Evolutionary conservation across 176 grass and related monocot genomes (phyloP), one percentile per base, ranked within the genome.

Genomic region (Juncus effusus): DNA sequence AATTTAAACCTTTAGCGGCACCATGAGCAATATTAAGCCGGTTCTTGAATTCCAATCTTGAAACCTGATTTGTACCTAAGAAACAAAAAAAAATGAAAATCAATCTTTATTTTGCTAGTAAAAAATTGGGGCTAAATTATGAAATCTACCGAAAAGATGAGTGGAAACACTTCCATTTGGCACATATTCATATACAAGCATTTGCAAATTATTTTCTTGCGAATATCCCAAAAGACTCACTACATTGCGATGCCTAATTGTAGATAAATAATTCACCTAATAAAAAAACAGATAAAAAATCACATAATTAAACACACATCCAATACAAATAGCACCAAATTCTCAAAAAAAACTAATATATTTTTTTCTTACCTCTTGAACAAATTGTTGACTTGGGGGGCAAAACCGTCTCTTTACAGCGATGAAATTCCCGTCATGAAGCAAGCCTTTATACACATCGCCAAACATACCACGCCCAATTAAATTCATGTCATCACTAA

Each of bases 131-230:
- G 69, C 10, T 19, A 67, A 16, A 57, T 82, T 49, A 38, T 41
- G 37, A 54, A 82, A 81, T 79, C 50, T 50, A 99, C 95, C 95
- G 78, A 89, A 85, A 75, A 99, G 82, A 83, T 93, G 83, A 64
- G 81, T 66, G 28, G 89, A 93, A 42, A 90, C 76, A 15, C 83
- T 99, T 74, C 80, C 95, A 74, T 90, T 93, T 55, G 89, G 81
- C 74, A 99, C 69, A 74, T 99, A 94, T 64, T 99, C 89, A 13
- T 93, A 99, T 53, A 99, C 73, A 81, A 99, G 89, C 88, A 90
- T 99, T 57, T 99, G 95, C 63, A 83, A 61, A 74, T 74, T 74
- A 67, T 85, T 61, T 65, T 99, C 85, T 57, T 93, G 95, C 78
- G 78, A 93, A 70, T 99, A 90, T 16, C 94, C 94, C 83, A 93